A percentile compares a stretch with the other conserved stretches of the same genome.
Evolutionary conservation across 306 rosid genomes (phyloP).

Genomic region (barrel medic (Medicago truncatula)): DNA sequence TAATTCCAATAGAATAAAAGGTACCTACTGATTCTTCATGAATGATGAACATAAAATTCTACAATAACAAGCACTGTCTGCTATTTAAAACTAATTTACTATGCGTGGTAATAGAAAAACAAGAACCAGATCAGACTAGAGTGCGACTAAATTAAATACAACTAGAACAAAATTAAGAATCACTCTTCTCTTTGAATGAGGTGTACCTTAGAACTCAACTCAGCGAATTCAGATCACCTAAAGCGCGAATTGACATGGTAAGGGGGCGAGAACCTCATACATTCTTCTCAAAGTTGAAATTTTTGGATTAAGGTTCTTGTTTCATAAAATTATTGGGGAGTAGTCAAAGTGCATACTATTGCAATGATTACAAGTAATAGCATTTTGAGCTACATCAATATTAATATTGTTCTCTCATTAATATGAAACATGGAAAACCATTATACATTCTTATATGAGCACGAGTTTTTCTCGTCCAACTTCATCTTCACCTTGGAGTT

Average conservation of each 20-base stretch:
- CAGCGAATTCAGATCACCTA: no score
- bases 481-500: background rate
- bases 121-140: no score
- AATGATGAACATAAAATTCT: background rate
- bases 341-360: background rate
- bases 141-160: no score
- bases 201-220: no score
- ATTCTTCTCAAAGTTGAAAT: background rate
- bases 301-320: background rate
- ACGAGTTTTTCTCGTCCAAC: conserved; percentile 4
- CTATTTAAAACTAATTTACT: no score
- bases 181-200: no score
- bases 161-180: no score
- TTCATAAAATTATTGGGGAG: background rate
- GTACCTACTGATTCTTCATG: background rate
- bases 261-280: background rate
- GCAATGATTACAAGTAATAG: background rate
- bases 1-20: conserved; percentile 5
- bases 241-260: no score
- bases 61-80: background rate
- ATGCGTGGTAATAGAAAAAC: no score
- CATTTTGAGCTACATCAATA: background rate
- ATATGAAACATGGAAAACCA: background rate
- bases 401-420: background rate
- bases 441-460: background rate